Percentiles rank a stretch among this genome's conserved stretches.
Evolutionary conservation across 2,329 filamentous ascomycete species (phyloP).

Genomic region (Blastomyces gilchristii): DNA sequence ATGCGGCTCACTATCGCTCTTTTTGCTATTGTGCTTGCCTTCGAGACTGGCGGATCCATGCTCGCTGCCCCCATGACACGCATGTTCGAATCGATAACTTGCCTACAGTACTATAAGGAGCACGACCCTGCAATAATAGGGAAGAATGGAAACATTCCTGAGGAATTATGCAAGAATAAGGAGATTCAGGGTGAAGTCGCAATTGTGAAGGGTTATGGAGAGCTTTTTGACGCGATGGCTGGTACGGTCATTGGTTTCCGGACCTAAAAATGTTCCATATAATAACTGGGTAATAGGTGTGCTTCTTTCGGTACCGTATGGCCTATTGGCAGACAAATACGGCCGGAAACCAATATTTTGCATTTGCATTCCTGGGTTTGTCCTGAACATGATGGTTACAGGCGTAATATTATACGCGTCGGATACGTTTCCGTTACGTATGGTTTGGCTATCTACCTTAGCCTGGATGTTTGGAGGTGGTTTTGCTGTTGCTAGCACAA

Average conservation of each 20-base stretch:
- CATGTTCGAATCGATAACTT: conserved; percentile 42
- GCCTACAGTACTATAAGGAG: conserved; percentile 34
- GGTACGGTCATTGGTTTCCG: conserved; percentile 18
- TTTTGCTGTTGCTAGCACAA: conserved; percentile 36
- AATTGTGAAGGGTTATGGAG: conserved; percentile 42
- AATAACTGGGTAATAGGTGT: conserved; percentile 25
- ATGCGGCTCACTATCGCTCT: conserved; percentile 33
- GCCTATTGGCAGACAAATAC: conserved; percentile 38
- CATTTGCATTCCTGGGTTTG: conserved; percentile 35
- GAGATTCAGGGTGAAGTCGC: conserved; percentile 40
- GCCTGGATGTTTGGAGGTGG: conserved; percentile 40
- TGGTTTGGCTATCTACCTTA: conserved; percentile 39
- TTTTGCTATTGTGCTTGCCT: conserved; percentile 33
- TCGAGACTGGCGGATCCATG: conserved; percentile 39
- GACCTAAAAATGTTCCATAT: background rate
- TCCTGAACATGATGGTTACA: conserved; percentile 25
- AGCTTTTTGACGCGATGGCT: conserved; percentile 37
- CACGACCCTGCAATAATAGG: conserved; percentile 35
- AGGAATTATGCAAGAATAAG: conserved; percentile 39
- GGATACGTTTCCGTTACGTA: conserved; percentile 34
- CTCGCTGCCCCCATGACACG: conserved; percentile 37
- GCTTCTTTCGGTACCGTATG: conserved; percentile 40
- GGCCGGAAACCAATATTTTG: conserved; percentile 39
- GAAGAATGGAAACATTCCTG: conserved; percentile 32
- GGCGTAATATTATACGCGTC: conserved; percentile 30